Conservation (phyloP, 2,329 filamentous ascomycete genomes). For the Pseudocercospora musae region DNA sequence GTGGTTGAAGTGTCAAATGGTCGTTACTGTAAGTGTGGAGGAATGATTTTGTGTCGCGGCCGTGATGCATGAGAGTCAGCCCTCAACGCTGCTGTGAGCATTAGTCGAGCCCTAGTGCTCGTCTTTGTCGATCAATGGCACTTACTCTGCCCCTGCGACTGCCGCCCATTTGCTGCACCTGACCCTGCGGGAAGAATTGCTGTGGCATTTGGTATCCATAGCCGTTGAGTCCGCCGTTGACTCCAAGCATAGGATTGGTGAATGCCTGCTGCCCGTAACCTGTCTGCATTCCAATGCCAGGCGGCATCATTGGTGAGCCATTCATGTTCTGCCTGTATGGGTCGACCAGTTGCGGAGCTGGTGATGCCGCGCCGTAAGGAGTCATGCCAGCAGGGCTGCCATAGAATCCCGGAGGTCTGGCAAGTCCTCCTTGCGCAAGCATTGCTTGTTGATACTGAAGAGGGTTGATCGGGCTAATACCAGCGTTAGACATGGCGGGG, state of each 20-base stretch:
- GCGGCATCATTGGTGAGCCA: slow-evolving; percentile 40
- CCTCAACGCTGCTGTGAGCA: background rate
- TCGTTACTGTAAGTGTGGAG: slow-evolving; percentile 1
- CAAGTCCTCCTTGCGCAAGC: slow-evolving; percentile 42
- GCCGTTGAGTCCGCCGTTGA: slow-evolving; percentile 26
- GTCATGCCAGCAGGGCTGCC: slow-evolving; percentile 23
- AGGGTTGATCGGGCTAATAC: slow-evolving; percentile 38
- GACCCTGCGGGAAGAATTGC: slow-evolving; percentile 21
- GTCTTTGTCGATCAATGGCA: background rate
- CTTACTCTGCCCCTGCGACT: slow-evolving; percentile 23
- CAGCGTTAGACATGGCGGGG: slow-evolving; percentile 37
- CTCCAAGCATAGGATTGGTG: slow-evolving; percentile 29
- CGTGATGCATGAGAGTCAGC: background rate
- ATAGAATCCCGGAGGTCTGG: slow-evolving; percentile 33
- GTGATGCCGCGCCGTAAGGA: slow-evolving; percentile 27
- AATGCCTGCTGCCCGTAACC: slow-evolving; percentile 28
- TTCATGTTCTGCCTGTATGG: slow-evolving; percentile 40
- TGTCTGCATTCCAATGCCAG: slow-evolving; percentile 35
- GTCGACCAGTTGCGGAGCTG: slow-evolving; percentile 38
- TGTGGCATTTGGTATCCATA: slow-evolving; percentile 30
- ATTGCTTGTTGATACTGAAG: slow-evolving; percentile 58
- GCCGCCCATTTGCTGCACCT: slow-evolving; percentile 23
- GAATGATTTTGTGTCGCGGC: background rate
- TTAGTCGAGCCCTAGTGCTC: background rate
- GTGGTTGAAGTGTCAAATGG: background rate